Evolutionary conservation across 2,329 filamentous ascomycete species (phyloP), one percentile per base, ranked within the genome.

Genomic region (Coniella vitis): DNA sequence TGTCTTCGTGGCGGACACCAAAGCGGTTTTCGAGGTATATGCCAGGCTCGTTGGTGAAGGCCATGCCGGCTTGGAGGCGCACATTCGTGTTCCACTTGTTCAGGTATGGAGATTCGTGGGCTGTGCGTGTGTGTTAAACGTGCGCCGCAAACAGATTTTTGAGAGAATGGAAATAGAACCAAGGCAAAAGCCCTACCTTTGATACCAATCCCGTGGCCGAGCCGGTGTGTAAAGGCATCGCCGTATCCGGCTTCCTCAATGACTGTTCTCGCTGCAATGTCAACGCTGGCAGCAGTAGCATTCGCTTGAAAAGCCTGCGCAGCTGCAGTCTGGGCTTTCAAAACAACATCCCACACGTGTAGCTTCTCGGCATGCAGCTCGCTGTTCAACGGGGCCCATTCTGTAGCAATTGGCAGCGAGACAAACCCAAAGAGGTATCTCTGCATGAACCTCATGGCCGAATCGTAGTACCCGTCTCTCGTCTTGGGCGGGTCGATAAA

Each of bases 171-270:
- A 29, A 29, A 5, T 10, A 29, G 25, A 29, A 10, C 10, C 22
- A 20, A 17, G 21, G n/a, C 5, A 41, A 16, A 9, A 35, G 32
- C 32, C 16, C 55, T n/a, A 63, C 63, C 64, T 63, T 84, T 83
- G 58, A 84, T 82, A 0, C 80, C 81, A 41, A 84, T 82, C 1
- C 80, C 76, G 56, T 84, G 81, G 1, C 80, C 80, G 1, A 84
- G 65, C 1, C 80, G 71, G 55, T 84, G 80, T 1, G 79, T 83
- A 54, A 84, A 84, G 0, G 69, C 70, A 17, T 72, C 64, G 0
- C 75, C 78, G 51, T 83, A 83, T 0, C 79, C 79, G 0, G 77
- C 79, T 10, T 72, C 61, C 12, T 74, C 69, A 43, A 84, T 83
- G 17, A 83, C 68, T 0, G 64, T 63, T 2, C 79, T 69, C 5